Conservation (phyloP, 2,329 filamentous ascomycete species). For the Davidsoniella eucalypti region DNA sequence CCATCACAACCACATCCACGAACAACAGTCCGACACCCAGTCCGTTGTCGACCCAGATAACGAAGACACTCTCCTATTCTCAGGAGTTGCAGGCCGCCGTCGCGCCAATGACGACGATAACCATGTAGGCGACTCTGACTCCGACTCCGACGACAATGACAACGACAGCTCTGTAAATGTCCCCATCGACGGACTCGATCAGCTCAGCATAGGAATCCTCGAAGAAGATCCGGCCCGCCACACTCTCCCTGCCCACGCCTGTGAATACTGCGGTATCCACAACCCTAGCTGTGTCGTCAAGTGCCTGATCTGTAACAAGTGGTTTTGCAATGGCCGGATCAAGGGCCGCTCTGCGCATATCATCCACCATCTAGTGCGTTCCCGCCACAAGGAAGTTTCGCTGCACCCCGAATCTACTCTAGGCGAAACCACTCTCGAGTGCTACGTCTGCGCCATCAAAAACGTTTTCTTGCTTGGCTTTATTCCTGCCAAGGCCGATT, state of each 20-base stretch:
- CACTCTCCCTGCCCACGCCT: conserved; percentile 84
- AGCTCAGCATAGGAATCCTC: conserved; percentile 34
- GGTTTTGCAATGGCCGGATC: conserved; percentile 96
- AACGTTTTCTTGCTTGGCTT: conserved; percentile 96
- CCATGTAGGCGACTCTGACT: conserved; percentile 64
- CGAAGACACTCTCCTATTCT: conserved; percentile 61
- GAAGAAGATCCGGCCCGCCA: conserved; percentile 44
- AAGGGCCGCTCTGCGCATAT: conserved; percentile 96
- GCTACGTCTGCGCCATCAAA: conserved; percentile 98
- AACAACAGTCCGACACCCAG: conserved; percentile 8
- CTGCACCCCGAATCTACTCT: conserved; percentile 84
- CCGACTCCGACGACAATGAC: conserved; percentile 66
- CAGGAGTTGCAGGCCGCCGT: conserved; percentile 42
- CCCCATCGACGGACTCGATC: conserved; percentile 58
- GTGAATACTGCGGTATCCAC: conserved; percentile 96
- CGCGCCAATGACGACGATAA: conserved; percentile 81
- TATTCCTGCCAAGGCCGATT: conserved; percentile 96
- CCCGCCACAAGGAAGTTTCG: conserved; percentile 96
- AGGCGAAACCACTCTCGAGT: conserved; percentile 91
- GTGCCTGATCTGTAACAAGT: conserved; percentile 88
- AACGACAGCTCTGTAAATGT: conserved; percentile 61
- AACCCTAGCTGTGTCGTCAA: conserved; percentile 91
- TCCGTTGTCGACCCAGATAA: conserved; percentile 28
- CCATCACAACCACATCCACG: neutral
- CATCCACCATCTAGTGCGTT: conserved; percentile 92